These are phyloP conservation scores for Arachis monticola DNA, from an alignment of 331 rosid species.

Conservation along the genomic window DNA sequence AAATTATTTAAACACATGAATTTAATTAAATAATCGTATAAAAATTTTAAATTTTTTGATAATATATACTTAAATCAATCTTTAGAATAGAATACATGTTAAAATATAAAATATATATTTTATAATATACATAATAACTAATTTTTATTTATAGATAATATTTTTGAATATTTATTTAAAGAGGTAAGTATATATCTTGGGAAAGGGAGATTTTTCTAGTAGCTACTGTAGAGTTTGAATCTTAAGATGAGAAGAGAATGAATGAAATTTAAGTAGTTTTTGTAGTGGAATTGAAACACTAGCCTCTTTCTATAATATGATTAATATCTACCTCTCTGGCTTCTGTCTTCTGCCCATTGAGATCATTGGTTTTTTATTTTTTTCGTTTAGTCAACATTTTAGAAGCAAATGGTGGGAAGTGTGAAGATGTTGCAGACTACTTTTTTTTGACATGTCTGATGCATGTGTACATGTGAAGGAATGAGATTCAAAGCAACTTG, in stretches of 20 bases:
- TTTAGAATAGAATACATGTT: too few species aligned
- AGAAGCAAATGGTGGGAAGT: slow-evolving; percentile 6
- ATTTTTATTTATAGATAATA: too few species aligned
- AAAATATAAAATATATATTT: too few species aligned
- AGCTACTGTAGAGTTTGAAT: background rate
- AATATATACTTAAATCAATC: too few species aligned
- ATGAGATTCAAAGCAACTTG: slow-evolving; percentile 33
- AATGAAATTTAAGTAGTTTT: background rate
- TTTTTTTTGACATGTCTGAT: background rate
- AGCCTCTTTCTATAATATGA: background rate
- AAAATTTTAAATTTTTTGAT: too few species aligned
- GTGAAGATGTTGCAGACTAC: slow-evolving; percentile 2
- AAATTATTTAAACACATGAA: too few species aligned
- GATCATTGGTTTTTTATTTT: background rate
- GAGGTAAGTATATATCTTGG: too few species aligned
- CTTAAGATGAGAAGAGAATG: background rate
- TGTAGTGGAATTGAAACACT: background rate
- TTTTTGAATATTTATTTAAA: too few species aligned
- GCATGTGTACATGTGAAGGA: slow-evolving; percentile 18
- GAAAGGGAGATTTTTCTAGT: too few species aligned
- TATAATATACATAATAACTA: too few species aligned
- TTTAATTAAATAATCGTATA: too few species aligned
- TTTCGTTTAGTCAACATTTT: slow-evolving; percentile 21
- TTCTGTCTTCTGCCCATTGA: background rate
- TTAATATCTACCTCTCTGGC: background rate